These are phyloP conservation scores for Pseudozyma flocculosa DNA, from an alignment of 1,284 basidiomycete genomes.

Conservation along the genomic window DNA sequence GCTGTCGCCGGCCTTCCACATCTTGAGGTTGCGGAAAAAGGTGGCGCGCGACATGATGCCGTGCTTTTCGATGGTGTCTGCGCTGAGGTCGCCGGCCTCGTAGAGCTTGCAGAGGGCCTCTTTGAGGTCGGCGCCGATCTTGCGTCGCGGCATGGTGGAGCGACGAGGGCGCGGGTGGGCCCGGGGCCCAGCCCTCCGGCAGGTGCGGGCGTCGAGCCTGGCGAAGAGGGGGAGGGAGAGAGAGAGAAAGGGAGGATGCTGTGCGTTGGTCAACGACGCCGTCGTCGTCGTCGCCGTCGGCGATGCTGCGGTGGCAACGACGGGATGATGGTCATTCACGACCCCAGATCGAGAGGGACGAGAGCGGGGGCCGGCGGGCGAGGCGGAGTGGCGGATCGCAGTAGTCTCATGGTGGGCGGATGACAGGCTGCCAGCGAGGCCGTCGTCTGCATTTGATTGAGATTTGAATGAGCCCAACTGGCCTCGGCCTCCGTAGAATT, in stretches of 20 bases:
- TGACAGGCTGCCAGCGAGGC: conserved; percentile 11
- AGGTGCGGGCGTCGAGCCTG: too few relatives aligned
- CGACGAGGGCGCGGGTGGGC: too few relatives aligned
- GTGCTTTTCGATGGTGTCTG: conserved; percentile 35
- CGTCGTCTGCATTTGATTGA: conserved; percentile 25
- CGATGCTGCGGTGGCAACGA: neutral
- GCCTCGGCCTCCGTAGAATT: too few relatives aligned
- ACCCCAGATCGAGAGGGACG: too few relatives aligned
- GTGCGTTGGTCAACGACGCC: too few relatives aligned
- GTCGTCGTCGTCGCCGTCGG: neutral
- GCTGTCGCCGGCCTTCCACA: conserved; percentile 35
- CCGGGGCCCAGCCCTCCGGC: too few relatives aligned
- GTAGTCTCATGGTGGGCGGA: conserved; percentile 21
- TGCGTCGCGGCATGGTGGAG: conserved; percentile 27
- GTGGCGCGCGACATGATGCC: conserved; percentile 39
- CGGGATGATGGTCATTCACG: neutral
- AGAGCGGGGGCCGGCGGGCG: neutral
- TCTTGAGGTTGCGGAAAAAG: conserved; percentile 35
- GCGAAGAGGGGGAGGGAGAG: neutral
- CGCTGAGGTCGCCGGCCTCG: conserved; percentile 35
- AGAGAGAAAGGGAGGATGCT: too few relatives aligned
- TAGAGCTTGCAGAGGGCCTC: conserved; percentile 41
- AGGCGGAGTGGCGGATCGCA: conserved; percentile 10
- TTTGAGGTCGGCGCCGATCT: conserved; percentile 40
- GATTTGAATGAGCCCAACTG: conserved; percentile 36